Percentiles rank a stretch among this genome's conserved stretches.
These are phyloP conservation scores for Jackrogersella minutella DNA, from an alignment of 495 filamentous ascomycete species.

Conservation along the genomic window DNA sequence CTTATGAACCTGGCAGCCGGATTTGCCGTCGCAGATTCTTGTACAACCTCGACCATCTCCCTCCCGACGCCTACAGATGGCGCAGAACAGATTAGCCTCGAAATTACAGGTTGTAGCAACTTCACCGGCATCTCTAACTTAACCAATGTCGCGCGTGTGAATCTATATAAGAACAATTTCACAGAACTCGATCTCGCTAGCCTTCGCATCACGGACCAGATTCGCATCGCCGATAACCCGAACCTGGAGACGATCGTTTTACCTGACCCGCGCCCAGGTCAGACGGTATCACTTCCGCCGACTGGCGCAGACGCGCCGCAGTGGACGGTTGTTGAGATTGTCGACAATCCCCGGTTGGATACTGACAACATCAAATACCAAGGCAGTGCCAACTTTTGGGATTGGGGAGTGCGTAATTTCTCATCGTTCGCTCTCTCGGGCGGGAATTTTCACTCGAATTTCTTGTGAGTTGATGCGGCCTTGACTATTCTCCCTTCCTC, in stretches of 20 bases:
- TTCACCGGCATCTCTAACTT: background rate
- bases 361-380: conserved; percentile 19
- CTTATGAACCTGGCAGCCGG: background rate
- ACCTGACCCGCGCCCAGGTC: conserved; percentile 11
- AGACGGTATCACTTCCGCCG: conserved; percentile 16
- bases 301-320: conserved; percentile 23
- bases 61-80: background rate
- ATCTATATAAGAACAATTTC: conserved; percentile 19
- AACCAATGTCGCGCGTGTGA: conserved; percentile 5
- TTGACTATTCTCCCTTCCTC: background rate
- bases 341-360: conserved; percentile 10
- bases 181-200: conserved; percentile 11
- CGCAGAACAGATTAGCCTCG: conserved; percentile 11
- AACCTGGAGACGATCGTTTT: conserved; percentile 18
- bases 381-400: conserved; percentile 18
- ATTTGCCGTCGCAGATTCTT: conserved; percentile 16
- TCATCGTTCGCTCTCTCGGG: conserved; percentile 6
- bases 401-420: conserved; percentile 17
- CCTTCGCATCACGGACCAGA: conserved; percentile 23
- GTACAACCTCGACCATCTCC: too few relatives aligned
- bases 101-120: conserved; percentile 15
- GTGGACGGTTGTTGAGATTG: conserved; percentile 24
- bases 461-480: conserved; percentile 26
- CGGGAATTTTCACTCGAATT: conserved; percentile 18
- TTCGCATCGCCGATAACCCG: conserved; percentile 19